Evolutionary conservation across 164 flowering plant species (phyloP), one percentile per base, ranked within the genome.

Genomic region (Liriodendron chinense): DNA sequence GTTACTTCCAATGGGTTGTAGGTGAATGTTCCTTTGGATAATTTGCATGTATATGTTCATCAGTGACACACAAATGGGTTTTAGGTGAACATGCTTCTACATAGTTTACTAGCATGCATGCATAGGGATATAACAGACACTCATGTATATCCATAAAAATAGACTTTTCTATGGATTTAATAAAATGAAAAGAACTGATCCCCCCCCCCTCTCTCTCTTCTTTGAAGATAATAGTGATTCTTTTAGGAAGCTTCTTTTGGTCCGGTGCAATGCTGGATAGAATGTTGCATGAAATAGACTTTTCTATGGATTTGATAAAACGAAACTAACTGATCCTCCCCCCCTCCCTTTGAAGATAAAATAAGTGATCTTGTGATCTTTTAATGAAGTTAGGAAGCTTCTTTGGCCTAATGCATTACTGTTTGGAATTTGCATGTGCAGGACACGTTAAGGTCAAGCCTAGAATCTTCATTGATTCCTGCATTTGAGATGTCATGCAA

Each of bases 401-500:
- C 68, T 65, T 12, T 67, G 43, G 28, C 26, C 34, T 67, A 16
- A 24, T 28, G 47, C 16, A 16, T 28, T 16, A 3, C 18, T 26
- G 24, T 12, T 20, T 69, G 53, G 71, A 69, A 48, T 14, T 68
- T 68, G 48, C 20, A 70, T 28, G 24, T 75, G 84, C 87, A 93
- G 99, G 98, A 96, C 69, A 81, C 90, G 2, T 70, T 96, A 75
- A 92, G 86, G 79, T 89, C 91, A 34, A 82, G 83, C 81, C 65
- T 96, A 77, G 99, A 96, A 83, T 82, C 87, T 65, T 89, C 92
- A 34, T 82, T 91, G 25, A 78, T 94, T 77, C 98, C 98, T 26
- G 91, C 98, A 47, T 94, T 96, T 85, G 99, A 96, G 84, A 84
- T 82, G 86, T 87, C 98, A 61, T 96, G 98, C 87, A 90, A 88